Percentiles rank a stretch among this genome's conserved stretches.
Evolutionary conservation across 73 alveolate genomes (phyloP).

Genomic region (Blepharisma stoltei): DNA sequence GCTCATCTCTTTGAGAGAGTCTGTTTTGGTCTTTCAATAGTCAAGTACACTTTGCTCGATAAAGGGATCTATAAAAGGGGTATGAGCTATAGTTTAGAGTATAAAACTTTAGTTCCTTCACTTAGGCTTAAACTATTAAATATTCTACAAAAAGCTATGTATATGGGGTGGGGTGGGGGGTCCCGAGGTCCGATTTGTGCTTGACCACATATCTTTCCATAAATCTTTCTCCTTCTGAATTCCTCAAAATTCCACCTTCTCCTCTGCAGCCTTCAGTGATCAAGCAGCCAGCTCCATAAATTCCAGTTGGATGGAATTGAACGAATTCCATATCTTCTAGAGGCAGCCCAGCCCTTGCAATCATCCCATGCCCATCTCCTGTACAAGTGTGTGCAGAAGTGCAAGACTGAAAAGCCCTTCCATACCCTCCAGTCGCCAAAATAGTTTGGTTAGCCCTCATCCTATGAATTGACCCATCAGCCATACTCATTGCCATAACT

Average conservation of each 20-base stretch:
- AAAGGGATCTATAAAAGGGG: too few relatives aligned
- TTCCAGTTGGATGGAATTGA: slow-evolving; percentile 97
- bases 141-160: too few relatives aligned
- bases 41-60: too few relatives aligned
- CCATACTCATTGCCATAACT: slow-evolving; percentile 75
- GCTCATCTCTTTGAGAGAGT: too few relatives aligned
- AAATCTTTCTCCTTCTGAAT: slow-evolving; percentile 77
- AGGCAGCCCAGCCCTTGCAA: slow-evolving; percentile 88
- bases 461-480: slow-evolving; percentile 87
- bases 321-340: slow-evolving; percentile 90
- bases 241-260: slow-evolving; percentile 92
- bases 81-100: too few relatives aligned
- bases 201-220: slow-evolving; percentile 93
- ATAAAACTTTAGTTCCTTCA: too few relatives aligned
- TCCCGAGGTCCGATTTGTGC: too few relatives aligned
- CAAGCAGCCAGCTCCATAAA: slow-evolving; percentile 93
- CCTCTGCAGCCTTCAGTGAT: slow-evolving; percentile 99
- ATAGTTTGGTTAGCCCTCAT: slow-evolving; percentile 78
- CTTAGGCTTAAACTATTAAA: too few relatives aligned
- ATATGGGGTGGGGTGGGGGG: too few relatives aligned
- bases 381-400: slow-evolving; percentile 98
- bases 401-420: slow-evolving; percentile 90
- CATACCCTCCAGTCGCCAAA: slow-evolving; percentile 92
- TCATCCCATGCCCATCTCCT: slow-evolving; percentile 92
- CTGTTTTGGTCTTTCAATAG: too few relatives aligned